These are phyloP conservation scores for Kazachstania psychrophila DNA, from an alignment of 805 yeast species.

Conservation along the genomic window DNA sequence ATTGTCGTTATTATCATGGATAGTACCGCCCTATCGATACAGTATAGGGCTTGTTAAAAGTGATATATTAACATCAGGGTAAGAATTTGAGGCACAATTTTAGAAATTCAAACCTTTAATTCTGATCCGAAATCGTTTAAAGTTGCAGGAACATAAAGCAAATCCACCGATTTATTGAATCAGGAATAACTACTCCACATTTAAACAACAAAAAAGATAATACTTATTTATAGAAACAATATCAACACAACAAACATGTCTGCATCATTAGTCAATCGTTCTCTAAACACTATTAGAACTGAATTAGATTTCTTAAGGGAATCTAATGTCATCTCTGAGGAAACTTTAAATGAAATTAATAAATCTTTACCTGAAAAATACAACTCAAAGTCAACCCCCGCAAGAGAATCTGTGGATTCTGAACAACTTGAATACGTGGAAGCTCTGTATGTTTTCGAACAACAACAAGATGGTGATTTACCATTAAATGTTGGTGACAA, in stretches of 20 bases:
- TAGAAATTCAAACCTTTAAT: too few relatives aligned
- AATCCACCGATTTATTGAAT: too few relatives aligned
- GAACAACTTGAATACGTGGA: constrained; percentile 37
- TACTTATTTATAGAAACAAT: too few relatives aligned
- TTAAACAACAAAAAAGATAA: too few relatives aligned
- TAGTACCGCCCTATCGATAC: too few relatives aligned
- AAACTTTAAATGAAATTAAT: constrained; percentile 42
- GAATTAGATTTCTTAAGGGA: constrained; percentile 75
- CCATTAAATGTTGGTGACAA: constrained; percentile 55
- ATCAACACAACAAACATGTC: constrained; percentile 24
- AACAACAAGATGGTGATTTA: constrained; percentile 73
- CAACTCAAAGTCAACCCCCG: constrained; percentile 26
- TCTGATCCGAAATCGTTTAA: too few relatives aligned
- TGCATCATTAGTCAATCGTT: constrained; percentile 62
- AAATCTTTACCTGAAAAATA: constrained; percentile 49
- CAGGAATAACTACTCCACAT: too few relatives aligned
- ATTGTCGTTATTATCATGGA: neutral
- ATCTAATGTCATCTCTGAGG: constrained; percentile 58
- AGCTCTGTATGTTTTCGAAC: constrained; percentile 65
- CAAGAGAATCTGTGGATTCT: constrained; percentile 7
- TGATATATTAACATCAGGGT: too few relatives aligned
- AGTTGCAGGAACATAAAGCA: too few relatives aligned
- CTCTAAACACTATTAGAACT: constrained; percentile 62
- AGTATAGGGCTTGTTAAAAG: too few relatives aligned
- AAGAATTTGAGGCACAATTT: too few relatives aligned